Conservation (phyloP, 2,329 filamentous ascomycete species). For the Pseudopyricularia javanii region DNA sequence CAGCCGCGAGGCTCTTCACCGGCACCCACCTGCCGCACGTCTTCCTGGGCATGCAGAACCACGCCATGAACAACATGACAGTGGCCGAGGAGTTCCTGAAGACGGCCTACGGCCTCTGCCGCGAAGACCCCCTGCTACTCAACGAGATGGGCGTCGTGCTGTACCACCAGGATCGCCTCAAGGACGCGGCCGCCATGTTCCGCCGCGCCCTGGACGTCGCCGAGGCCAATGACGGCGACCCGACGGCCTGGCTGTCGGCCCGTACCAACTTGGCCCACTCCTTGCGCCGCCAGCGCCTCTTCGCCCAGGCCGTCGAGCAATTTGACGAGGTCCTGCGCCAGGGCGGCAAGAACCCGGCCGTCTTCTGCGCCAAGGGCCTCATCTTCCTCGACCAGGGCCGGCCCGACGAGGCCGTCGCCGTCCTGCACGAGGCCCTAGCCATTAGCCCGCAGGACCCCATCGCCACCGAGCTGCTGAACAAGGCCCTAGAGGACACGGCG, state of each 20-base stretch:
- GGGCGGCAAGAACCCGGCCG: conserved; percentile 64
- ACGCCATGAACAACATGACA: conserved; percentile 88
- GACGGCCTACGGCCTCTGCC: conserved; percentile 72
- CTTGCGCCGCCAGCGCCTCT: conserved; percentile 58
- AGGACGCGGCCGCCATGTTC: conserved; percentile 68
- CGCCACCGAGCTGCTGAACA: conserved; percentile 64
- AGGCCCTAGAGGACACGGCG: conserved; percentile 54
- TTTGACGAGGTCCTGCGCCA: conserved; percentile 82
- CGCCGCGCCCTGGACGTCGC: conserved; percentile 65
- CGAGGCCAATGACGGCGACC: conserved; percentile 69
- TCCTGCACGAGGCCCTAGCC: conserved; percentile 74
- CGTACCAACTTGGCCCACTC: conserved; percentile 85
- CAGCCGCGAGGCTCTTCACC: conserved; percentile 87
- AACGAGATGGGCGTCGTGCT: conserved; percentile 96
- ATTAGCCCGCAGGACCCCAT: conserved; percentile 70
- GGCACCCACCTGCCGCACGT: conserved; percentile 92
- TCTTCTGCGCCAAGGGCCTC: conserved; percentile 75
- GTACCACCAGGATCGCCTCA: conserved; percentile 75
- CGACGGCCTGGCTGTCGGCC: conserved; percentile 70
- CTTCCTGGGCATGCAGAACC: conserved; percentile 96
- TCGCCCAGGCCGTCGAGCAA: conserved; percentile 60
- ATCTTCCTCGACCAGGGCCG: conserved; percentile 68
- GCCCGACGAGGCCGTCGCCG: conserved; percentile 64
- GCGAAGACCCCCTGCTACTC: conserved; percentile 75
- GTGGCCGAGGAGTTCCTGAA: conserved; percentile 90